phyloP scores from a whole-genome alignment of 805 yeast species.

The Yamadazyma olivae region DNA sequence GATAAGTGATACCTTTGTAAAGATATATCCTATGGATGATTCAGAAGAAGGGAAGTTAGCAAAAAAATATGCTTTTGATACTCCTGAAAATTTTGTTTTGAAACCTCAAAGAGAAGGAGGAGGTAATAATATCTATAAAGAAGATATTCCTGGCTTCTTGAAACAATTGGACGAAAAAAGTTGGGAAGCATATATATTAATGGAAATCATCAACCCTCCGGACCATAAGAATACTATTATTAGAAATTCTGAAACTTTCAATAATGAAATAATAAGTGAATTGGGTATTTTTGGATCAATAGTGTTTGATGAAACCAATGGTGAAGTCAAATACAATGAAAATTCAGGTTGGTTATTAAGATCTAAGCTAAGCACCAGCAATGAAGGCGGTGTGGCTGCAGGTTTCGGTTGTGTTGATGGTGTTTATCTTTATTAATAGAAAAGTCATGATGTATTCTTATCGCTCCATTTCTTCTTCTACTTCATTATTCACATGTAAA shows the following conservation, averaged over 20 bases:
- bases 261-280: conserved; percentile 84
- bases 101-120: conserved; percentile 99
- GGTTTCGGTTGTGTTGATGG: conserved; percentile 98
- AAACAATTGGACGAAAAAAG: conserved; percentile 55
- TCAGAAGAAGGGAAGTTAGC: conserved; percentile 61
- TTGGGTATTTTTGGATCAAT: conserved; percentile 87
- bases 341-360: conserved; percentile 84
- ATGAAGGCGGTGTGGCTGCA: conserved; percentile 99
- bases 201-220: conserved; percentile 89
- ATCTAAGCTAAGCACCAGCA: conserved; percentile 80
- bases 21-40: conserved; percentile 82
- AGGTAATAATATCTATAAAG: conserved; percentile 89
- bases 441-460: not conserved
- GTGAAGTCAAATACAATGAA: conserved; percentile 57
- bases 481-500: not conserved
- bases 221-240: conserved; percentile 65
- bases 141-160: conserved; percentile 77
- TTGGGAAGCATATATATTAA: conserved; percentile 89
- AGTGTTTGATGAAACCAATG: conserved; percentile 64
- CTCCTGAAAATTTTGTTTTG: conserved; percentile 72
- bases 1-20: conserved; percentile 68
- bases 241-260: conserved; percentile 56
- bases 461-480: not conserved
- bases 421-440: conserved; percentile 52
- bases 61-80: conserved; percentile 59